phyloP scores from a whole-genome alignment of 1,139 yeast species.

The Ogataea hybrid region DNA sequence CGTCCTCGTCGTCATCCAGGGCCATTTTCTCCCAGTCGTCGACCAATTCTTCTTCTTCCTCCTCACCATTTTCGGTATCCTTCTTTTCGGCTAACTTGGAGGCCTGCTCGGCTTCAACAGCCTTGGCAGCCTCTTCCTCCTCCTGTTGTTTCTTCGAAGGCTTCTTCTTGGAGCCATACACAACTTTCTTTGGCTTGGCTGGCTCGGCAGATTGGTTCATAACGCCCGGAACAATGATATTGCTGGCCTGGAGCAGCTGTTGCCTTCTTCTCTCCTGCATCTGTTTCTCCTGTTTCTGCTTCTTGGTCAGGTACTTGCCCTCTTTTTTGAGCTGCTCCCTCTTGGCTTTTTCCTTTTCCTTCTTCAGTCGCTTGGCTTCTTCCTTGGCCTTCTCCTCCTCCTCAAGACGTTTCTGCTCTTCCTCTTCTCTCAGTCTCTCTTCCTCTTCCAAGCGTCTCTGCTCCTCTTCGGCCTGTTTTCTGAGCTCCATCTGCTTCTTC shows the following conservation, averaged over 20 bases:
- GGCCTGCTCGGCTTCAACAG: conserved; percentile 10
- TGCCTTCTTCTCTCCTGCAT: conserved; percentile 87
- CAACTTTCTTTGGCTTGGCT: conserved; percentile 68
- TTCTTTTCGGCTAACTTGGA: conserved; percentile 17
- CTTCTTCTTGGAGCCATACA: conserved; percentile 73
- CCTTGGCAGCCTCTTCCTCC: conserved; percentile 15
- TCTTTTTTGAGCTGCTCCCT: conserved; percentile 84
- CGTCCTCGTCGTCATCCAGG: conserved; percentile 31
- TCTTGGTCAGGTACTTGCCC: conserved; percentile 86
- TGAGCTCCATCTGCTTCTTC: conserved; percentile 81
- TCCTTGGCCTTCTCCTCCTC: conserved; percentile 61
- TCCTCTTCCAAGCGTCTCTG: conserved; percentile 62
- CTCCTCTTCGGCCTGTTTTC: conserved; percentile 80
- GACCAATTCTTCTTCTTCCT: conserved; percentile 35
- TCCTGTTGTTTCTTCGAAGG: conserved; percentile 31
- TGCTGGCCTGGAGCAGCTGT: conserved; percentile 74
- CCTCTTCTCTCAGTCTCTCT: conserved; percentile 56
- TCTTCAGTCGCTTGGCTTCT: conserved; percentile 70
- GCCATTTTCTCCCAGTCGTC: conserved; percentile 49
- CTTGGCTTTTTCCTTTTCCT: conserved; percentile 79
- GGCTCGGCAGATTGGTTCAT: conserved; percentile 35
- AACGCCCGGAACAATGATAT: conserved; percentile 74
- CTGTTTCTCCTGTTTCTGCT: conserved; percentile 91
- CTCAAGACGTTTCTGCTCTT: conserved; percentile 48
- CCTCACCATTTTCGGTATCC: conserved; percentile 43